Conservation (phyloP, 768 basidiomycete genomes). For the Suillus alpinus region DNA sequence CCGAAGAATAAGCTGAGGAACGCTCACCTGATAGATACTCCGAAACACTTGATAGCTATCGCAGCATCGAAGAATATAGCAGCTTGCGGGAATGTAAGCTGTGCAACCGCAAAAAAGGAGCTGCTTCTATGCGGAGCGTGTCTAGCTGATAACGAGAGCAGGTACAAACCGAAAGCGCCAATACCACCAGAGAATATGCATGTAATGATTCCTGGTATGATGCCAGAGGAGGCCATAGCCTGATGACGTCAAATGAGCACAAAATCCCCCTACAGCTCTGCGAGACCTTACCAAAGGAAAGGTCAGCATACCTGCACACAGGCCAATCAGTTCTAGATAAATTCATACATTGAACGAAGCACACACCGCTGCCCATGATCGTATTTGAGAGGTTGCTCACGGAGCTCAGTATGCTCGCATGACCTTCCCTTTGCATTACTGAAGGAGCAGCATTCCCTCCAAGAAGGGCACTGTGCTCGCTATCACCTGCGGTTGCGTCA, state of each 20-base stretch:
- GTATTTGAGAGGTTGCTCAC: conserved; percentile 86
- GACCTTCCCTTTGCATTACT: conserved; percentile 49
- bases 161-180: conserved; percentile 83
- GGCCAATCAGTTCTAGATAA: conserved; percentile 1
- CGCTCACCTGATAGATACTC: conserved; percentile 84
- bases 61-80: conserved; percentile 91
- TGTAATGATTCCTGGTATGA: conserved; percentile 88
- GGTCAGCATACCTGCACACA: conserved; percentile 72
- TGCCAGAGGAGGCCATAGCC: conserved; percentile 88
- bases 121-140: conserved; percentile 69
- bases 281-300: conserved; percentile 66
- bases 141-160: conserved; percentile 81
- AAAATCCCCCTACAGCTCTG: background rate
- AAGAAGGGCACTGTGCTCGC: conserved; percentile 63
- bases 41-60: conserved; percentile 95
- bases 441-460: conserved; percentile 30
- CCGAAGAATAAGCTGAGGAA: background rate
- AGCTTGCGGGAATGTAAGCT: conserved; percentile 86
- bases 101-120: conserved; percentile 80
- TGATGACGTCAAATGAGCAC: conserved; percentile 24
- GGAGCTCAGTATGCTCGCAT: conserved; percentile 65
- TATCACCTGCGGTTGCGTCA: conserved; percentile 19
- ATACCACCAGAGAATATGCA: conserved; percentile 78
- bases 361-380: conserved; percentile 85
- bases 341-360: background rate